These are phyloP conservation scores for Ophiostoma montium DNA, from an alignment of 2,329 filamentous ascomycete genomes.

Conservation along the genomic window DNA sequence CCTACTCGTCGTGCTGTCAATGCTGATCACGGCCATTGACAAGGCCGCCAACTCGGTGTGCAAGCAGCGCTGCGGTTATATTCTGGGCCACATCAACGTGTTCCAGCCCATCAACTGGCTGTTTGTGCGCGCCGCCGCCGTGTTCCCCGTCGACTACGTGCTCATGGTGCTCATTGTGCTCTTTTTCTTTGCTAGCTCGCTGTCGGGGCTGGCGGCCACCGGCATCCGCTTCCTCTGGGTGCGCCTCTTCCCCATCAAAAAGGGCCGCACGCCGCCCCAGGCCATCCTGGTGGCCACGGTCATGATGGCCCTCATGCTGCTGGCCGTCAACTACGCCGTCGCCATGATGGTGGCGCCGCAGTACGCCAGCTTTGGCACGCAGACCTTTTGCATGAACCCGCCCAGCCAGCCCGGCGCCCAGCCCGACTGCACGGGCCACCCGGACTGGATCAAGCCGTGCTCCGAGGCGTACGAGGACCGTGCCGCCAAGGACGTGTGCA, in stretches of 20 bases:
- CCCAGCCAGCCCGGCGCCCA: constrained; percentile 46
- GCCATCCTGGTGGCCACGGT: constrained; percentile 83
- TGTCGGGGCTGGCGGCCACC: constrained; percentile 71
- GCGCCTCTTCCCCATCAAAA: constrained; percentile 78
- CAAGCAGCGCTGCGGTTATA: constrained; percentile 81
- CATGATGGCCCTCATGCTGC: constrained; percentile 73
- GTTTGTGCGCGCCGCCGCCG: constrained; percentile 63
- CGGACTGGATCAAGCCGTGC: constrained; percentile 64
- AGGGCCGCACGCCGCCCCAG: constrained; percentile 79
- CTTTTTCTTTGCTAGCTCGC: constrained; percentile 76
- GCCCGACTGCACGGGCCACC: constrained; percentile 61
- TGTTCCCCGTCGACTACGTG: constrained; percentile 85
- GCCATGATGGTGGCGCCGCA: constrained; percentile 92
- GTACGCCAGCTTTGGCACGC: constrained; percentile 85
- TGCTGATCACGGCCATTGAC: constrained; percentile 92
- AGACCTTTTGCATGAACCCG: constrained; percentile 77
- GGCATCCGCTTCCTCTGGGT: constrained; percentile 97
- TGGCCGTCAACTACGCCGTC: constrained; percentile 86
- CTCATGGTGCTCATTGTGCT: constrained; percentile 75
- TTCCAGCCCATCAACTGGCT: constrained; percentile 94
- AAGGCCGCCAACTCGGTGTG: constrained; percentile 93
- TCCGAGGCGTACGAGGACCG: constrained; percentile 59
- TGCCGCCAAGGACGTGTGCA: constrained; percentile 72
- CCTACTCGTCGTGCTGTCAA: constrained; percentile 70
- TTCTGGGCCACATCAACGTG: constrained; percentile 72